Conservation (phyloP, 345 rosid species). For the Bruguiera parviflora region DNA sequence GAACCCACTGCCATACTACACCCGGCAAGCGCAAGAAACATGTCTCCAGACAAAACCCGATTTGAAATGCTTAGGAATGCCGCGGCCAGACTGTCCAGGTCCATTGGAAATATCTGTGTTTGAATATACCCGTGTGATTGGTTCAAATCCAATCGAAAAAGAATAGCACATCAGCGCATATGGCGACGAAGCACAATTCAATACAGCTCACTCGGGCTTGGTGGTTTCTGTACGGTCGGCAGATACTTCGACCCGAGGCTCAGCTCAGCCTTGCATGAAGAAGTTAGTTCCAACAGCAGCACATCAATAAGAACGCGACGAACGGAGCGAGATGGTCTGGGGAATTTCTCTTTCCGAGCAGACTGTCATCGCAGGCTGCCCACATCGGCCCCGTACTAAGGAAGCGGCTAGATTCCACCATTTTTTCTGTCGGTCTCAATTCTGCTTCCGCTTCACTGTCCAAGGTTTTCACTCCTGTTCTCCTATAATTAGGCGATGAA, state of each 20-base stretch:
- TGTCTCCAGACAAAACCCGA: conserved; percentile 20
- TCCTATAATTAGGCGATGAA: too few species aligned
- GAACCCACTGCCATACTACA: conserved; percentile 11
- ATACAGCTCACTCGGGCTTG: conserved; percentile 16
- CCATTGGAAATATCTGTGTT: conserved; percentile 32
- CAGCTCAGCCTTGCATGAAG: conserved; percentile 49
- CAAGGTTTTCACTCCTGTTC: conserved; percentile 27
- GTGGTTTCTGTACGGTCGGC: not conserved
- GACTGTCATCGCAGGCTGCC: conserved; percentile 31
- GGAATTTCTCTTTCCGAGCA: conserved; percentile 44
- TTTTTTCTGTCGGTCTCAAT: conserved; percentile 30
- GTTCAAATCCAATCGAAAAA: conserved; percentile 26
- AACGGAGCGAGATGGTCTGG: conserved; percentile 34
- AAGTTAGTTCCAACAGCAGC: conserved; percentile 54
- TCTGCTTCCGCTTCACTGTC: conserved; percentile 40
- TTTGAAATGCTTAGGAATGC: conserved; percentile 19
- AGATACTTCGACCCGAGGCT: conserved; percentile 13
- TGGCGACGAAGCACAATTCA: conserved; percentile 10
- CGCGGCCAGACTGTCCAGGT: conserved; percentile 8
- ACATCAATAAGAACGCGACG: conserved; percentile 30
- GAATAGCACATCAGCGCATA: conserved; percentile 20
- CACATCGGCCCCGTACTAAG: too few species aligned
- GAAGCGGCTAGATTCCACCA: conserved; percentile 32
- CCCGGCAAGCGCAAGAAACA: conserved; percentile 20
- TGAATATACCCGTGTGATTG: conserved; percentile 23